Evolutionary conservation across 1,139 yeast species (phyloP), one percentile per base, ranked within the genome.

Genomic region (Pichia sp.): DNA sequence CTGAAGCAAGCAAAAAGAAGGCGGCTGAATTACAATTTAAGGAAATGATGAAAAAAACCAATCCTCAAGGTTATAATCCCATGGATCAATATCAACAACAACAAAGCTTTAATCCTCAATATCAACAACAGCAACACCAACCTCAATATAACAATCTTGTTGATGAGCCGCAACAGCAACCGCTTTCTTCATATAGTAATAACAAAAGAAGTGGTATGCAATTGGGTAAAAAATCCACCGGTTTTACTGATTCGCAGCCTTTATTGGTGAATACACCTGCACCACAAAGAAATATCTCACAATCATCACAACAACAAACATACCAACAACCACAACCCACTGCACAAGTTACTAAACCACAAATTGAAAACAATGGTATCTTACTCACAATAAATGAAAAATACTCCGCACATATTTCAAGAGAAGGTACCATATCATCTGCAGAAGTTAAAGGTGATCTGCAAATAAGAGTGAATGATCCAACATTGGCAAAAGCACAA

Each of bases 11-110:
- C 68, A 92, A 90, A 71, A 85, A 95, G 68, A 83, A 88, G 66
- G 98, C 97, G 43, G 87, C 85, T 68, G 97, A 92, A 68, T 85
- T 94, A 55, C 96, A 90, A 63, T 80, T 95, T 67, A 83, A 81
- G 60, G 96, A 88, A 65, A 77, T 82, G 68, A 83, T 84, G 51
- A 78, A 79, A 58, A 80, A 82, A 57, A 69, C 68, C 52, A 63
- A 70, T 68, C 77, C 73, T 54, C 44, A 34, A 34, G 48, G 34
- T 20, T 32, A 52, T 15, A 42, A 44, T 24, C 45, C 39, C 40
- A 36, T 42, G 39, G 45, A 48, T 29, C 45, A 46, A 39, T 42
- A 32, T 18, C 27, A 44, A 16, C 50, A 49, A 42, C 38, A 43
- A 16, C 57, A 54, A 41, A 54, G 55, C n/a, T 47, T 59, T 8